Base-by-base conservation (phyloP, 176 grass and related monocot species). In the Oryza longistaminata region DNA sequence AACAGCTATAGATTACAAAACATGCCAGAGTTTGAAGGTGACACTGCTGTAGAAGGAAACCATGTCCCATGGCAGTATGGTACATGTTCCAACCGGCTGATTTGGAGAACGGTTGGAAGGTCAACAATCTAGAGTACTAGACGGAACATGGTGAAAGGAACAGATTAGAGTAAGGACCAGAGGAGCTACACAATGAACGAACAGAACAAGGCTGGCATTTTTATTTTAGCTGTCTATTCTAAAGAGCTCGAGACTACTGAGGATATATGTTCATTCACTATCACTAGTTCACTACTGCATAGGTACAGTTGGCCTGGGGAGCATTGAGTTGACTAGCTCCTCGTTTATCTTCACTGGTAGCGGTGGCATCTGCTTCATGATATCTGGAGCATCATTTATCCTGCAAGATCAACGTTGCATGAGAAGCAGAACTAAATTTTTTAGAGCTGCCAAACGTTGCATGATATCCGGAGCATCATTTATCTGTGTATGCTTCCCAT, bases 321-420 rank as follows among this genome's bases (percentile, higher is more conserved):
- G 88, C 70, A 99, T 80, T 11, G 97, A 94, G 66, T 92, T 99
- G 24, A 92, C 92, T 1, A 99, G 93, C 10, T 99, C 97, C 84
- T 99, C 97, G 42, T 99, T 94, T 81, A 99, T 84, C 90, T 96
- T 94, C 74, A 90, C 93, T 0, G 97, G 97, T 79, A 99, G 74
- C 11, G 93, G 92, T 6, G 97, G 97, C 97, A 99, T 99, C 88
- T 99, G 97, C 90, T 96, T 99, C 93, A 99, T 99, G 91, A 96
- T 94, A 9, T 99, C 97, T 25, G 97, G 91, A 33, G 89, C 84
- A 87, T 99, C 97, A 64, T 73, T 96, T 80, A 94, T 94, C 78
- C 97, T 99, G 90, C 85, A 99, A 68, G 64, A 31, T 31, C 29
- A 14, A 85, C 53, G 65, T 84, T 52, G 24, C 1, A 11, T 73